phyloP scores from a whole-genome alignment of 352 stramenopile genomes.

The Globisporangium nagaii region DNA sequence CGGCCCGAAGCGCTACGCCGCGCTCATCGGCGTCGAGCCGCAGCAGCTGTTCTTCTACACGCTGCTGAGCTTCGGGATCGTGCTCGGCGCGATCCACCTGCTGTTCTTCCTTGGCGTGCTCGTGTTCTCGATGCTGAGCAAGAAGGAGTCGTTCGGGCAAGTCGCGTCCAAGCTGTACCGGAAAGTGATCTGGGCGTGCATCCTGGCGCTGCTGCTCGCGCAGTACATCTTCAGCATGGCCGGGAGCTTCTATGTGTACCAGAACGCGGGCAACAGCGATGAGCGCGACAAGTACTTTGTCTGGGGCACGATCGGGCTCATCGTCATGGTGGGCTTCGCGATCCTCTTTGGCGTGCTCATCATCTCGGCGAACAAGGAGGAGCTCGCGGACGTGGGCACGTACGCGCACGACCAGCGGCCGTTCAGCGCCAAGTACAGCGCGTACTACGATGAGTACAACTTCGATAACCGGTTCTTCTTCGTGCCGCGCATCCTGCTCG shows the following conservation, averaged over 20 bases:
- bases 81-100: conserved; percentile 53
- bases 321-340: conserved; percentile 40
- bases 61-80: conserved; percentile 49
- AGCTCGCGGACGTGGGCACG: conserved; percentile 72
- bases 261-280: conserved; percentile 24
- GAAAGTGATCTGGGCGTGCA: conserved; percentile 71
- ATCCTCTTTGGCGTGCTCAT: conserved; percentile 67
- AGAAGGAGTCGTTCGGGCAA: conserved; percentile 58
- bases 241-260: conserved; percentile 68
- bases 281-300: conserved; percentile 27
- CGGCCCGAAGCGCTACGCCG: conserved; percentile 63
- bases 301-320: conserved; percentile 41
- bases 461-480: conserved; percentile 89
- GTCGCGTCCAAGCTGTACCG: conserved; percentile 65
- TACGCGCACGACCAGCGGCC: conserved; percentile 70
- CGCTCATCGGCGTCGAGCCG: conserved; percentile 52
- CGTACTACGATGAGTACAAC: conserved; percentile 89
- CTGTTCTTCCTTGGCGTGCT: conserved; percentile 59
- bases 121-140: conserved; percentile 35
- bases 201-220: conserved; percentile 68
- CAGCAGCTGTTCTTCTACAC: conserved; percentile 82
- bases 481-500: conserved; percentile 66
- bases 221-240: conserved; percentile 88
- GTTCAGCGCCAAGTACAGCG: conserved; percentile 80
- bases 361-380: conserved; percentile 52